A percentile compares a stretch with the other conserved stretches of the same genome.
These are phyloP conservation scores for Neurospora sp. DNA, from an alignment of 495 filamentous ascomycete species.

Conservation along the genomic window DNA sequence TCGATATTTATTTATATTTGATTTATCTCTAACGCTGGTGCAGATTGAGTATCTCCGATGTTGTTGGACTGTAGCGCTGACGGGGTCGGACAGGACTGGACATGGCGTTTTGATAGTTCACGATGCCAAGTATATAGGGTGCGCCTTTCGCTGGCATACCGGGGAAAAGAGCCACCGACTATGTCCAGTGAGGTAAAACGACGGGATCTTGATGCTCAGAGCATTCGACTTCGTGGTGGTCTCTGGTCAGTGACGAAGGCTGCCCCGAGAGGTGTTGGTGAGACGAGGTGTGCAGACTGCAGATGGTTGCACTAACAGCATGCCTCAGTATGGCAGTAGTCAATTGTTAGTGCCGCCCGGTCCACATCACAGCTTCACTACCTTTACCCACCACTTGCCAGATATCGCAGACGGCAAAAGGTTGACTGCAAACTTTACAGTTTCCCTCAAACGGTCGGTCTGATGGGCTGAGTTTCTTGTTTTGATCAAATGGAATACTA, in stretches of 20 bases:
- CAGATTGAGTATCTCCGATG: background rate
- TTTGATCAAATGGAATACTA: too few species aligned
- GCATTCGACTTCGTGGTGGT: background rate
- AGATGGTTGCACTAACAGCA: background rate
- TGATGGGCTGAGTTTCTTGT: too few species aligned
- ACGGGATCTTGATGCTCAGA: background rate
- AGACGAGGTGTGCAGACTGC: background rate
- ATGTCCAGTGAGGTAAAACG: too few species aligned
- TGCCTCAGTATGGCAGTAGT: background rate
- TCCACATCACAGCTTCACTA: background rate
- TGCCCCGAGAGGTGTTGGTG: background rate
- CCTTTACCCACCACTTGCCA: too few species aligned
- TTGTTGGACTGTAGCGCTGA: background rate
- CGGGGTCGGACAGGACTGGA: background rate
- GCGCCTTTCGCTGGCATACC: background rate
- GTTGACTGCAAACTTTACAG: too few species aligned
- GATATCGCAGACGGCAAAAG: too few species aligned
- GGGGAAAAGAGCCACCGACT: background rate
- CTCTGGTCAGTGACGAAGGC: background rate
- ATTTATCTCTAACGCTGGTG: too few species aligned
- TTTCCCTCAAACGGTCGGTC: too few species aligned
- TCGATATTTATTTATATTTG: too few species aligned
- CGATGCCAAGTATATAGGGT: background rate
- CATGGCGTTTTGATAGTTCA: background rate
- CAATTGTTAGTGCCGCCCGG: background rate